These are phyloP conservation scores for Jatropha multifida DNA, from an alignment of 441 rosid genomes.

Conservation along the genomic window DNA sequence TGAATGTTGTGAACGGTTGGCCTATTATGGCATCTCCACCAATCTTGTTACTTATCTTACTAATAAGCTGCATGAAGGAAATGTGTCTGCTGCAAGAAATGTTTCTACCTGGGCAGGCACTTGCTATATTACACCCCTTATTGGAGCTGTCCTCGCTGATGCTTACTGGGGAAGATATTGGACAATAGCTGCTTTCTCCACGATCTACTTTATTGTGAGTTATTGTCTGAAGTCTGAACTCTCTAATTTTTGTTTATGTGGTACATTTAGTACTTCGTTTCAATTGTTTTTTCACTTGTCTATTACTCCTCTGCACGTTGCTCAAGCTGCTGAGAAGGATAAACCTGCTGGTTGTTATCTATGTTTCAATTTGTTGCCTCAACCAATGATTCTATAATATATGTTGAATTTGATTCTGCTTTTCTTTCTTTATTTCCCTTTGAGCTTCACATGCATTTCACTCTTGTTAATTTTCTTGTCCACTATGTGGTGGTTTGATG, in stretches of 20 bases:
- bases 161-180: conserved; percentile 95
- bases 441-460: not conserved
- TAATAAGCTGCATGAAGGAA: conserved; percentile 67
- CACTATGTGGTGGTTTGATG: not conserved
- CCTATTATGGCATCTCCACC: conserved; percentile 80
- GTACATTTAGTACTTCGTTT: not conserved
- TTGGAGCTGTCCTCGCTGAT: conserved; percentile 86
- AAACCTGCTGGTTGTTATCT: not conserved
- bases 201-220: conserved; percentile 70
- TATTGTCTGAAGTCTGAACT: not conserved
- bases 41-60: conserved; percentile 88
- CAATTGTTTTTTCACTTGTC: not conserved
- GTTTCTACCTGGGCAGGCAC: conserved; percentile 90
- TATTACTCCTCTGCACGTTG: not conserved
- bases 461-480: not conserved
- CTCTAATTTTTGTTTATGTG: not conserved
- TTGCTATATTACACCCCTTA: conserved; percentile 84
- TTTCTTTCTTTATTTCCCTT: not conserved
- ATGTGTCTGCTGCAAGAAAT: conserved; percentile 78
- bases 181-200: conserved; percentile 84
- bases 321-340: not conserved
- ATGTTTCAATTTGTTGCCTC: not conserved
- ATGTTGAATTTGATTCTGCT: not conserved
- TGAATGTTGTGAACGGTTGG: conserved; percentile 91
- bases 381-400: not conserved